Evolutionary conservation across 1,284 basidiomycete genomes (phyloP).

Genomic region (Trichosporon faecale): DNA sequence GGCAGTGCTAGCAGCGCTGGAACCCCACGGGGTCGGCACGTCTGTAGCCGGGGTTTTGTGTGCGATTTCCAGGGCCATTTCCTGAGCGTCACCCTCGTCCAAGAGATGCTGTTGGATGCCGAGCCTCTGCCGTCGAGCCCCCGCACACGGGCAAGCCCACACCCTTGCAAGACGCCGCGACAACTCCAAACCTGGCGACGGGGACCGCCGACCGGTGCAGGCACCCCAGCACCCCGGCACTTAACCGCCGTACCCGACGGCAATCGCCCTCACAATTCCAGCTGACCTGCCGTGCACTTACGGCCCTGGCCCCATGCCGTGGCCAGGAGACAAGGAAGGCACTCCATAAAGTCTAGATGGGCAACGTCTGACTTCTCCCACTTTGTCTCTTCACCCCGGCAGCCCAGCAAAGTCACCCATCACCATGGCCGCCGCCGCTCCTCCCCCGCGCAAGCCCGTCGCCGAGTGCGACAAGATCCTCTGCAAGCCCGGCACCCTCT

Average conservation of each 20-base stretch:
- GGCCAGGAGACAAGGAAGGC: background rate
- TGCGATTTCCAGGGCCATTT: constrained; percentile 1
- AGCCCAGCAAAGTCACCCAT: background rate
- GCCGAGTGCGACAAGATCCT: constrained; percentile 35
- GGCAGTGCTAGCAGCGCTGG: background rate
- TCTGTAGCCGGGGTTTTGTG: background rate
- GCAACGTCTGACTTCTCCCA: background rate
- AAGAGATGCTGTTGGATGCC: background rate
- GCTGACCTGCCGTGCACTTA: background rate
- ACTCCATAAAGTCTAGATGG: constrained; percentile 6
- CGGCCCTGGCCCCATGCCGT: background rate
- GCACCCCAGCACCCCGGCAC: too few species aligned
- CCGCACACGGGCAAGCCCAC: too few species aligned
- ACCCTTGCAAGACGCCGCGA: background rate
- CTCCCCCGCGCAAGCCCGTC: constrained; percentile 1
- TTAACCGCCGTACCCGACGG: background rate
- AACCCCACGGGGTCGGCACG: background rate
- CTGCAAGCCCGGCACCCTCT: constrained; percentile 36
- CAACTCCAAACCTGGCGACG: background rate
- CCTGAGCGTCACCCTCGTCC: background rate
- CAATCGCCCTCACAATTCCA: background rate
- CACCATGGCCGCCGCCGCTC: background rate
- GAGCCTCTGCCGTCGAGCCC: background rate
- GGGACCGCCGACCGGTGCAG: background rate
- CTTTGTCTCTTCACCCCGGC: background rate